Base-by-base conservation (phyloP, 2,329 filamentous ascomycete species). In the Microcyclosporella mali region DNA sequence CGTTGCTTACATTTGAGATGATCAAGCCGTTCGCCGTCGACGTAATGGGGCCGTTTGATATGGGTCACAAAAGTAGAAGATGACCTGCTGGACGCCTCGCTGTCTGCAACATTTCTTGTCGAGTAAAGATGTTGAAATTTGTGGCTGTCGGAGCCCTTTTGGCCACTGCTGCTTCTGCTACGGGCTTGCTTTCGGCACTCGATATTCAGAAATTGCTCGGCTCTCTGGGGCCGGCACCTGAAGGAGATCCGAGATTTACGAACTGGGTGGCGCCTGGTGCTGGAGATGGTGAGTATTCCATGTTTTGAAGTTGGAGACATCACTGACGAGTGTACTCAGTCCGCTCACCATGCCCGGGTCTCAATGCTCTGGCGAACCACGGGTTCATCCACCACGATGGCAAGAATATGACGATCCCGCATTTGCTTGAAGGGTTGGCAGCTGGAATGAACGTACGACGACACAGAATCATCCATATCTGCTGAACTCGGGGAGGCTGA, bases 311-410 rank as follows among this genome's bases (percentile, higher is more conserved):
- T 27, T 15, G 16, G 4, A 15, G n/a, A 15, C 19, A 6, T 21
- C 19, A 21, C 30, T 37, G 18, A 37, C 32, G 29, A 15, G 21
- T 6, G 19, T 10, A 17, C 31, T 14, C 40, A 52, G 57, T 58
- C 17, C 52, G 56, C n/a, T 54, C 50, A 7, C 56, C 57, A 8
- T 60, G 56, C 27, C 56, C 57, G 3, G 57, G 57, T 8, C 45
- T 60, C 32, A 57, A 58, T 38, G 30, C 53, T 11, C 40, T 58
- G n/a, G 50, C 51, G 10, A 54, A 52, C 39, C 47, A 52, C 35
- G 52, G 52, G 32, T 57, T 59, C 48, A 45, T 59, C 32, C 51
- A 50, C n/a, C 53, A 51, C 37, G 38, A 56, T 37, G 56, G 54
- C 16, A 39, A 40, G 12, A 51, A 52, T 41, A 55, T 56, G 45